phyloP scores from a whole-genome alignment of 805 yeast genomes.

The Cyberlindnera subsufficiens region DNA sequence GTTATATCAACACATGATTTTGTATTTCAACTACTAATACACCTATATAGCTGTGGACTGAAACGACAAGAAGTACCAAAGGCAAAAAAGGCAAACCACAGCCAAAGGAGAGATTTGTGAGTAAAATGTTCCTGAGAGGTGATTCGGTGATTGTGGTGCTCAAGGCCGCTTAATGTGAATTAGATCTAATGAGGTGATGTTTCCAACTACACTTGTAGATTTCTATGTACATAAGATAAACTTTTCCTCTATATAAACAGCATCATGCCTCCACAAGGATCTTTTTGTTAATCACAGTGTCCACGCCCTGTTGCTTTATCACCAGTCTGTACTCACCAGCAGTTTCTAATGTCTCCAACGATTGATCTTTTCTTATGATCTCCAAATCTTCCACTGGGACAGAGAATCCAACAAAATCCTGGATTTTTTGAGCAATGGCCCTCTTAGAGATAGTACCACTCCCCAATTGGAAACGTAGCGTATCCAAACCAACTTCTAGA shows the following conservation, averaged over 20 bases:
- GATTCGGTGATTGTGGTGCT: conserved; percentile 88
- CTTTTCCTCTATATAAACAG: neutral
- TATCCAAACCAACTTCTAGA: conserved; percentile 15
- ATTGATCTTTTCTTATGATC: conserved; percentile 1
- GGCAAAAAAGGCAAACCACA: conserved; percentile 69
- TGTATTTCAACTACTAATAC: neutral
- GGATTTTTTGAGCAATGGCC: conserved; percentile 10
- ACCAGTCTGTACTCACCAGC: conserved; percentile 16
- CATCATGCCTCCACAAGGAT: conserved; percentile 8
- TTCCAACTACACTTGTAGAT: neutral
- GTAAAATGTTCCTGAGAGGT: conserved; percentile 90
- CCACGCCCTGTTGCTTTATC: conserved; percentile 11
- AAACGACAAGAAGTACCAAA: conserved; percentile 49
- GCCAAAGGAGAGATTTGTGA: conserved; percentile 71
- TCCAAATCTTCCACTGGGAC: conserved; percentile 17
- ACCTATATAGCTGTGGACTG: conserved; percentile 48
- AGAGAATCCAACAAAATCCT: conserved; percentile 6
- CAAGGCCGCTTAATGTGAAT: conserved; percentile 31
- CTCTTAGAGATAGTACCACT: conserved; percentile 9
- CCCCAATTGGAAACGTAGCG: conserved; percentile 5
- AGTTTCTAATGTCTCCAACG: conserved; percentile 9
- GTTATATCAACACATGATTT: neutral
- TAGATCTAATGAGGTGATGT: conserved; percentile 8
- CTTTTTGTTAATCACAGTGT: conserved; percentile 11
- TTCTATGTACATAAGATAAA: conserved; percentile 2